phyloP scores from a whole-genome alignment of 2,329 filamentous ascomycete genomes.

The Nakataea oryzae region DNA sequence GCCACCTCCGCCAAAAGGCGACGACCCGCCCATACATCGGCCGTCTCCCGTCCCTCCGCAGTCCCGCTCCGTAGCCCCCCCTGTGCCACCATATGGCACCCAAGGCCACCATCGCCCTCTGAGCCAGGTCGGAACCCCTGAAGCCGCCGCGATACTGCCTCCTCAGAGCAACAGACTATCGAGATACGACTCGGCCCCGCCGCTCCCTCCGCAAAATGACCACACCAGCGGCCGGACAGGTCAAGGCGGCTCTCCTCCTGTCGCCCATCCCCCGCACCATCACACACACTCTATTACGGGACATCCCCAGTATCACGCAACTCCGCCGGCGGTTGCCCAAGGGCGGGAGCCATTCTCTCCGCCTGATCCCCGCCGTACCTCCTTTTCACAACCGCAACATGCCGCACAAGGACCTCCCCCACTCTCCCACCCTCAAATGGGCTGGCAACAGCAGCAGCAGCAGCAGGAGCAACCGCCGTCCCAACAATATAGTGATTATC shows the following conservation, averaged over 20 bases:
- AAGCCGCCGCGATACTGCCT: constrained; percentile 12
- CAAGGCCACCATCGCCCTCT: neutral
- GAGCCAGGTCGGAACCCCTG: constrained; percentile 9
- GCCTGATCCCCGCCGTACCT: constrained; percentile 3
- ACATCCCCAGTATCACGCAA: neutral
- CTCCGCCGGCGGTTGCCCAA: neutral
- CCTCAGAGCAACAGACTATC: constrained; percentile 16
- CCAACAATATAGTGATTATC: constrained; percentile 2
- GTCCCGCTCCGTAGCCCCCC: constrained; percentile 16
- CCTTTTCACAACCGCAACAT: neutral
- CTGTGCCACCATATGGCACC: constrained; percentile 17
- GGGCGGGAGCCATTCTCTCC: neutral
- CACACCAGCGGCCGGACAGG: neutral
- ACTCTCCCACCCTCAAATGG: constrained; percentile 5
- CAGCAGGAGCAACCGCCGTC: constrained; percentile 10
- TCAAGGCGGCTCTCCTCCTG: neutral
- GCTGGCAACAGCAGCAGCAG: constrained; percentile 4
- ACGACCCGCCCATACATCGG: constrained; percentile 19
- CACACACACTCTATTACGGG: neutral
- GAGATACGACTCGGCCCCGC: constrained; percentile 37
- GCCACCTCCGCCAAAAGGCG: constrained; percentile 44
- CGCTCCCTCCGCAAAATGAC: constrained; percentile 25
- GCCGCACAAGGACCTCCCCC: constrained; percentile 6
- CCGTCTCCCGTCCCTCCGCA: constrained; percentile 19
- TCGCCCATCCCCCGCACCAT: neutral